Percentiles rank a stretch among this genome's conserved stretches.
phyloP scores from a whole-genome alignment of 106 monocot species.

The Hemerocallis citrina region DNA sequence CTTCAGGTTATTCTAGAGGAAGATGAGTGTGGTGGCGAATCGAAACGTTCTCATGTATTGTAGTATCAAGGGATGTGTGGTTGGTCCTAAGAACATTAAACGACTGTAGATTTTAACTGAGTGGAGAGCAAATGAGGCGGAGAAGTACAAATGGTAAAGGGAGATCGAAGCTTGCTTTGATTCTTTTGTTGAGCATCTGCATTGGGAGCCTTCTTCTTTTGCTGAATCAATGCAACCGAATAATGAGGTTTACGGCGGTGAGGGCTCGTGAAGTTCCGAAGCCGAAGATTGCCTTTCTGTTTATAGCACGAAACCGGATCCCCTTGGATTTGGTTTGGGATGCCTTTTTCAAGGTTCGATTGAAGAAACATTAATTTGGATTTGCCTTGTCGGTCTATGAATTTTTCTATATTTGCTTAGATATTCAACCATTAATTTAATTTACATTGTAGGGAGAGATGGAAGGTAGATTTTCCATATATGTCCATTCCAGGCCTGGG shows the following conservation, averaged over 20 bases:
- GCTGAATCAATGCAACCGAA: constrained; percentile 15
- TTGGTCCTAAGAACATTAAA: too few species aligned
- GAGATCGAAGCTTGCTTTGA: constrained; percentile 13
- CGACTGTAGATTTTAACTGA: neutral
- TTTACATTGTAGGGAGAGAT: constrained; percentile 43
- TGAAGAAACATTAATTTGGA: too few species aligned
- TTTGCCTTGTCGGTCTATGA: too few species aligned
- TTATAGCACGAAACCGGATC: constrained; percentile 83
- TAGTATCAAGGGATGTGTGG: neutral
- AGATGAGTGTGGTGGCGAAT: neutral
- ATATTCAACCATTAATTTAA: too few species aligned
- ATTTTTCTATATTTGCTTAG: too few species aligned
- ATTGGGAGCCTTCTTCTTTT: constrained; percentile 30
- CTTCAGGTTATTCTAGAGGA: neutral
- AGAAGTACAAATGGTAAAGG: constrained; percentile 24
- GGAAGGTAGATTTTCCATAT: constrained; percentile 66
- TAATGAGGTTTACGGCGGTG: neutral
- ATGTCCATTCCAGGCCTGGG: constrained; percentile 86
- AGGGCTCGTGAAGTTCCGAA: constrained; percentile 1
- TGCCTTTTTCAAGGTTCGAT: constrained; percentile 80
- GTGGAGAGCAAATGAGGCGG: constrained; percentile 46
- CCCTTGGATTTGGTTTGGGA: constrained; percentile 85
- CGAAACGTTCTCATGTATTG: too few species aligned
- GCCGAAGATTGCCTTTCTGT: constrained; percentile 82
- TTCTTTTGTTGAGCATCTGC: constrained; percentile 39